Evolutionary conservation across 164 flowering plant genomes (phyloP).

Genomic region (Cinnamomum chago): DNA sequence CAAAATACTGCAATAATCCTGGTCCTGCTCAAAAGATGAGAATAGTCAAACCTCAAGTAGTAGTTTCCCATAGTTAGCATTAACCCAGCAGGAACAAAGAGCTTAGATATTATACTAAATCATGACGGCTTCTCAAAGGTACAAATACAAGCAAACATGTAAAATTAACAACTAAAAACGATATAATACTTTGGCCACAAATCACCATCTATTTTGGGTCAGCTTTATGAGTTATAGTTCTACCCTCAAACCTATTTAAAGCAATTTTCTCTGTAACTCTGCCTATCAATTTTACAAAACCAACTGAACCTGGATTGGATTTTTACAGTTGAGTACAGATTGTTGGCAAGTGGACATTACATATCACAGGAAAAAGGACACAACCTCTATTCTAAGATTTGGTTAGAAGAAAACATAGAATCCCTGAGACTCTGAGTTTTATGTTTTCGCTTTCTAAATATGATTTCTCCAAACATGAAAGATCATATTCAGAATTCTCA

Average conservation of each 20-base stretch:
- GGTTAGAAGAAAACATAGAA: neutral
- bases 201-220: too few relatives aligned
- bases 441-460: too few relatives aligned
- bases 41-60: neutral
- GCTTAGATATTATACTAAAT: too few relatives aligned
- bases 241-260: too few relatives aligned
- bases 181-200: too few relatives aligned
- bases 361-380: neutral
- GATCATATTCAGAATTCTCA: neutral
- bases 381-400: neutral
- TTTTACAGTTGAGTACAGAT: too few relatives aligned
- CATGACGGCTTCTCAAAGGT: too few relatives aligned
- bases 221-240: too few relatives aligned
- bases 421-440: neutral
- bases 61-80: neutral
- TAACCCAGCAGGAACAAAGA: neutral
- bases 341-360: too few relatives aligned
- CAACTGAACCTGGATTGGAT: too few relatives aligned
- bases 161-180: neutral
- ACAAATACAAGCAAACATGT: neutral
- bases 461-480: neutral
- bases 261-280: too few relatives aligned
- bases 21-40: slow-evolving; percentile 26
- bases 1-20: slow-evolving; percentile 37
- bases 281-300: too few relatives aligned